Percentiles rank a stretch among this genome's conserved stretches.
Conservation (phyloP, 1,284 basidiomycete species). For the Cutaneotrichosporon sp. region DNA sequence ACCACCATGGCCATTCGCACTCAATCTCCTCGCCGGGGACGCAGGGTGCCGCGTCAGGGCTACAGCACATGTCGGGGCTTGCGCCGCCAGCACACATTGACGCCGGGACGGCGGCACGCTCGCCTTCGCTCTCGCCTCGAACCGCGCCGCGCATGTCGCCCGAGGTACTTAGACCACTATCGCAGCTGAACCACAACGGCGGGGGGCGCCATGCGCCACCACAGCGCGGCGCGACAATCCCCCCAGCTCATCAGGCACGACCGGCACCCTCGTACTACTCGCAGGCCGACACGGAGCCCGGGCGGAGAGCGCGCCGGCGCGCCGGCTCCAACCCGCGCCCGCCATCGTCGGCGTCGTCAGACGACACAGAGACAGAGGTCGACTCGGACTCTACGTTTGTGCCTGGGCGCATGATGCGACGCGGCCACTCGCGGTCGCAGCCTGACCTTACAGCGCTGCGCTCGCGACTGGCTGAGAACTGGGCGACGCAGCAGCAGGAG, state of each 20-base stretch:
- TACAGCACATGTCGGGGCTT: background rate
- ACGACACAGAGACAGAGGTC: conserved; percentile 33
- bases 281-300: background rate
- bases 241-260: background rate
- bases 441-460: conserved; percentile 38
- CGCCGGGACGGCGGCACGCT: background rate
- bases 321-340: conserved; percentile 6
- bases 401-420: conserved; percentile 18
- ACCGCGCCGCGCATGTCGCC: conserved; percentile 8
- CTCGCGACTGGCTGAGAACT: conserved; percentile 29
- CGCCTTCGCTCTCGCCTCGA: background rate
- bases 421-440: conserved; percentile 35
- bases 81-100: conserved; percentile 4
- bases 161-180: conserved; percentile 9
- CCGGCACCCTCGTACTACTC: background rate
- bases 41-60: background rate
- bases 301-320: conserved; percentile 1
- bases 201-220: background rate
- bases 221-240: conserved; percentile 9
- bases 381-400: conserved; percentile 36
- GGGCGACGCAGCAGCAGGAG: conserved; percentile 25
- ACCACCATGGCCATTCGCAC: too few relatives aligned
- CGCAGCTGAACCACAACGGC: conserved; percentile 1
- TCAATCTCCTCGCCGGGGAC: too few relatives aligned
- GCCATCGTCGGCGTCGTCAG: conserved; percentile 11